A percentile compares a stretch with the other conserved stretches of the same genome.
Evolutionary conservation across 306 rosid species (phyloP).

Genomic region (Fragaria ananassa): DNA sequence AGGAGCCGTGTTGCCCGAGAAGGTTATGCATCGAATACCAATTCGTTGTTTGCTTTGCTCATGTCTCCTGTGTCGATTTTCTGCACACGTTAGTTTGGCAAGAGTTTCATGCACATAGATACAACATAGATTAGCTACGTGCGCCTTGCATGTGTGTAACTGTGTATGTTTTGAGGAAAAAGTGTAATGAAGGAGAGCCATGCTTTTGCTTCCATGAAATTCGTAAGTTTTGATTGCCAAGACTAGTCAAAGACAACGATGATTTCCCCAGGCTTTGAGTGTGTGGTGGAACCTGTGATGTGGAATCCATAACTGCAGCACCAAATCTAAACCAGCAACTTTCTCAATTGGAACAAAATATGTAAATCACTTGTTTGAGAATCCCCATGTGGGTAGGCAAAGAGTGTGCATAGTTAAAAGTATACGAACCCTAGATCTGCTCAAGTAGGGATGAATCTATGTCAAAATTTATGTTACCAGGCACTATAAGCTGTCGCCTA

Average conservation of each 20-base stretch:
- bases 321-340: background rate
- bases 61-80: background rate
- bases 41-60: background rate
- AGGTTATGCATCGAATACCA: background rate
- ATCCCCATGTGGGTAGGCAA: background rate
- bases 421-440: background rate
- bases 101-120: background rate
- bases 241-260: background rate
- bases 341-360: background rate
- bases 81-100: background rate
- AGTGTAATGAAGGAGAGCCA: background rate
- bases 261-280: background rate
- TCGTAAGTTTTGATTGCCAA: background rate
- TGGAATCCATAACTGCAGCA: background rate
- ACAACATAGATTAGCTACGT: background rate
- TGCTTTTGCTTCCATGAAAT: background rate
- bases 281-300: constrained; percentile 5
- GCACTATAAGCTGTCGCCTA: background rate
- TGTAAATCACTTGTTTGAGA: background rate
- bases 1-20: background rate
- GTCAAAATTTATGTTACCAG: background rate
- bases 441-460: background rate
- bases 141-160: background rate
- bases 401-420: background rate
- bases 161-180: background rate